A percentile compares a stretch with the other conserved stretches of the same genome.
These are phyloP conservation scores for Aspergillus tanneri DNA, from an alignment of 2,329 filamentous ascomycete species.

Conservation along the genomic window DNA sequence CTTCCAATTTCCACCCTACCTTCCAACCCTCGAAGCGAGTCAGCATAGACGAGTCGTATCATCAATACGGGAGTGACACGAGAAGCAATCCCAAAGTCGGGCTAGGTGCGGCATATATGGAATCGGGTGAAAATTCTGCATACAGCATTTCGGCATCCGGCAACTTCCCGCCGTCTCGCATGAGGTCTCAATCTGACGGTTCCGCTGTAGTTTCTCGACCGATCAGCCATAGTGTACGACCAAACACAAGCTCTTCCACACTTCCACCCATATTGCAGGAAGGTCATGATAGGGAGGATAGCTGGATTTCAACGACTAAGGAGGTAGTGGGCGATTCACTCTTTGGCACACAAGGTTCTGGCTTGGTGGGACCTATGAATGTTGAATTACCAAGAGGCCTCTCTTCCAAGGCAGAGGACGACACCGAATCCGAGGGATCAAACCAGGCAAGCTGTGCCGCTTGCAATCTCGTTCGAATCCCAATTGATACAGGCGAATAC, in stretches of 20 bases:
- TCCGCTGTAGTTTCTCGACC: constrained; percentile 41
- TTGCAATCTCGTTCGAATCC: constrained; percentile 56
- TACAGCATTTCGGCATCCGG: constrained; percentile 18
- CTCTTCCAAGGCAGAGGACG: constrained; percentile 31
- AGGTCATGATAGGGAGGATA: constrained; percentile 14
- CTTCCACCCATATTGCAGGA: constrained; percentile 34
- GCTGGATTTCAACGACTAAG: constrained; percentile 15
- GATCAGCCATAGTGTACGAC: constrained; percentile 35
- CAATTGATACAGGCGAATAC: constrained; percentile 53
- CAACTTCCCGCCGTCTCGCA: constrained; percentile 33
- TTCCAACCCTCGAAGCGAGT: constrained; percentile 28
- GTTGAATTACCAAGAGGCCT: constrained; percentile 16
- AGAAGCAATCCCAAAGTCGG: constrained; percentile 25
- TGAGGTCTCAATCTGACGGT: constrained; percentile 45
- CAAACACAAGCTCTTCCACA: constrained; percentile 41
- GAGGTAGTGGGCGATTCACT: constrained; percentile 12
- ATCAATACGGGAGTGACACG: constrained; percentile 23
- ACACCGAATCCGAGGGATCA: constrained; percentile 26
- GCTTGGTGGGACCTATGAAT: constrained; percentile 2
- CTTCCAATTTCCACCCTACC: constrained; percentile 34
- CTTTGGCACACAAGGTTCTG: constrained; percentile 10
- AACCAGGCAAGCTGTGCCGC: constrained; percentile 54
- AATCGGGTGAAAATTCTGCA: constrained; percentile 17
- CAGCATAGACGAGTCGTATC: constrained; percentile 34
- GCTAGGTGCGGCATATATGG: constrained; percentile 18